Evolutionary conservation across 345 rosid genomes (phyloP).

Genomic region (Corymbia maculata): DNA sequence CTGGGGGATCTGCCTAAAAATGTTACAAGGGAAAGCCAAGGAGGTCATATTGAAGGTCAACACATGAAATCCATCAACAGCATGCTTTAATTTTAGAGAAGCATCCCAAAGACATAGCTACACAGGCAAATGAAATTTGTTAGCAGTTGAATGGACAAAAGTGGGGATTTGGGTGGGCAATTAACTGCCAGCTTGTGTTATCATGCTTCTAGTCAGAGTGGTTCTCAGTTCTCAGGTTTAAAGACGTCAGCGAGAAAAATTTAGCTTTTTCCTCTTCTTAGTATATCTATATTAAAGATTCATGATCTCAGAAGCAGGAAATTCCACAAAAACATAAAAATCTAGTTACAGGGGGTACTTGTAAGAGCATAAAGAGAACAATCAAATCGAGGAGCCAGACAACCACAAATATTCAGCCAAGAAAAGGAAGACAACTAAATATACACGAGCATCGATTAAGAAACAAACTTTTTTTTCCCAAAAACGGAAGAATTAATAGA

Average conservation of each 20-base stretch:
- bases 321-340: neutral
- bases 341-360: neutral
- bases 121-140: neutral
- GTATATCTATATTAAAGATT: neutral
- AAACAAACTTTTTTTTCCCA: neutral
- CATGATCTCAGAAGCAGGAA: neutral
- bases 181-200: neutral
- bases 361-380: neutral
- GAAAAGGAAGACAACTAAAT: neutral
- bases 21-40: neutral
- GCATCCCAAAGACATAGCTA: neutral
- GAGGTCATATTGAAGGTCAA: neutral
- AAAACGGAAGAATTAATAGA: neutral
- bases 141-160: neutral
- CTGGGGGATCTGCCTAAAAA: slow-evolving; percentile 92
- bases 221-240: neutral
- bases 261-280: neutral
- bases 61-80: neutral
- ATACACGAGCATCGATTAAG: neutral
- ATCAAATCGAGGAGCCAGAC: neutral
- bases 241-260: neutral
- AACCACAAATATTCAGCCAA: neutral
- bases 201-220: neutral
- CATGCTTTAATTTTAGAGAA: neutral
- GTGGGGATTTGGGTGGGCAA: neutral